Base-by-base conservation (phyloP, 2,329 filamentous ascomycete genomes). In the Penicillium olsonii region DNA sequence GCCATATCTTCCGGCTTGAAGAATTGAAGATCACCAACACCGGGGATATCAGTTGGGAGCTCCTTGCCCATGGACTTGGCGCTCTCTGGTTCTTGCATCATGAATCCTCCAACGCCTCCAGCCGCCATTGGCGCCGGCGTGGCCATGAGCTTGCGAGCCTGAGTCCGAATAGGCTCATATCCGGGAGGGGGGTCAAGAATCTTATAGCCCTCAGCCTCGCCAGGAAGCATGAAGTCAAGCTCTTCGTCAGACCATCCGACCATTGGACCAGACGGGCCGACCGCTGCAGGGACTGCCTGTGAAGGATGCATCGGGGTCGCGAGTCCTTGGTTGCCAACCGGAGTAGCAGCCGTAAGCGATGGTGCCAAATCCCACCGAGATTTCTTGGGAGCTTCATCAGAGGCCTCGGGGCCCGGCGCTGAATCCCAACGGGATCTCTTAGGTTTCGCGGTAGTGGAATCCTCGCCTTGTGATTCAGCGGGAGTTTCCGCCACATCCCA, bases 1-100 rank as follows among this genome's bases (percentile, higher is more conserved):
- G 90, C 87, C 91, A 97, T 96, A 71, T 99, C 94, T 70, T 99
- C 94, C 1, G 91, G 84, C 75, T 99, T 99, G 81, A 99, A 96
- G 70, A 97, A 99, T 60, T 96, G 92, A 43, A 99, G 76, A 69
- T 99, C 94, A 33, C 92, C 92, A 42, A 99, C 91, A 33, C 94
- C 94, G 3, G 94, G 92, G 31, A 99, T 96, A 67, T 97, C 92
- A 4, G 90, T 95, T 8, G 92, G 90, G 63, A 97, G 84, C 60
- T 95, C 90, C 74, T 95, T 95, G 59, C 91, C 90, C 66, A 92
- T 84, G 42, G 88, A 78, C 56, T 90, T 84, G 52, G 85, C 84
- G 66, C 88, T 91, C 60, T 95, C 91, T 8, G 91, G 89, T 60
- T 99, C 91, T 68, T 97, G 94, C 84, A 96, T 95, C 87, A 95